These are phyloP conservation scores for Aspergillus cejpii DNA, from an alignment of 2,329 filamentous ascomycete genomes.

Conservation along the genomic window DNA sequence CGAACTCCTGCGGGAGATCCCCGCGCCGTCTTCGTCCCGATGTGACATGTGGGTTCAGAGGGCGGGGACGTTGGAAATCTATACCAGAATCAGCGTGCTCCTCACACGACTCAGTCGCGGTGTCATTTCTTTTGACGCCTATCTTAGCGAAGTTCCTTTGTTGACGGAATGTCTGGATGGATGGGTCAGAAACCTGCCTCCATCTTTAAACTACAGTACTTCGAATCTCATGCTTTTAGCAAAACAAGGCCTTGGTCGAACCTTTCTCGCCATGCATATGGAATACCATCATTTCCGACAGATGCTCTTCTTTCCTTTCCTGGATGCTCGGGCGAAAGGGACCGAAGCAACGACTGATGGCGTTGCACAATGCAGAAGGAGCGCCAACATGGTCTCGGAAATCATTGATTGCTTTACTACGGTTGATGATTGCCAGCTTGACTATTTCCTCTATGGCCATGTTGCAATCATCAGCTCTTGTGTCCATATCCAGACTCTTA, in stretches of 20 bases:
- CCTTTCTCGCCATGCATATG: slow-evolving; percentile 21
- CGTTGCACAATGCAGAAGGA: slow-evolving; percentile 14
- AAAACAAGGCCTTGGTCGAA: slow-evolving; percentile 13
- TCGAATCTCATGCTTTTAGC: slow-evolving; percentile 13
- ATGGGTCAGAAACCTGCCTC: slow-evolving; percentile 13
- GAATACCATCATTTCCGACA: slow-evolving; percentile 19
- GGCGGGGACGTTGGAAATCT: slow-evolving; percentile 15
- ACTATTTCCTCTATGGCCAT: slow-evolving; percentile 18
- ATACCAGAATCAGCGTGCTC: slow-evolving; percentile 13
- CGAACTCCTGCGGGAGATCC: slow-evolving; percentile 2
- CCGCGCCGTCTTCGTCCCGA: slow-evolving; percentile 1
- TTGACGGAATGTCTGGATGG: slow-evolving; percentile 11
- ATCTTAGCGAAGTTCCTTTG: slow-evolving; percentile 9
- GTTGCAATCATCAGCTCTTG: slow-evolving; percentile 20
- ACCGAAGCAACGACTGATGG: background rate
- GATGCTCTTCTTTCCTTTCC: slow-evolving; percentile 21
- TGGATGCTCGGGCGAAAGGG: slow-evolving; percentile 8
- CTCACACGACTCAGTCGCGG: slow-evolving; percentile 14
- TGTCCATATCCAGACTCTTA: slow-evolving; percentile 17
- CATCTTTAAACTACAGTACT: slow-evolving; percentile 9
- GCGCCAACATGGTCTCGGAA: slow-evolving; percentile 13
- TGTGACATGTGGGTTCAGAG: slow-evolving; percentile 21
- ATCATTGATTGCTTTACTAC: slow-evolving; percentile 14
- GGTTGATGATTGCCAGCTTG: slow-evolving; percentile 14
- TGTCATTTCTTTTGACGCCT: slow-evolving; percentile 12